Conservation (phyloP, 108 stramenopile genomes). For the Poteriospumella lacustris region DNA sequence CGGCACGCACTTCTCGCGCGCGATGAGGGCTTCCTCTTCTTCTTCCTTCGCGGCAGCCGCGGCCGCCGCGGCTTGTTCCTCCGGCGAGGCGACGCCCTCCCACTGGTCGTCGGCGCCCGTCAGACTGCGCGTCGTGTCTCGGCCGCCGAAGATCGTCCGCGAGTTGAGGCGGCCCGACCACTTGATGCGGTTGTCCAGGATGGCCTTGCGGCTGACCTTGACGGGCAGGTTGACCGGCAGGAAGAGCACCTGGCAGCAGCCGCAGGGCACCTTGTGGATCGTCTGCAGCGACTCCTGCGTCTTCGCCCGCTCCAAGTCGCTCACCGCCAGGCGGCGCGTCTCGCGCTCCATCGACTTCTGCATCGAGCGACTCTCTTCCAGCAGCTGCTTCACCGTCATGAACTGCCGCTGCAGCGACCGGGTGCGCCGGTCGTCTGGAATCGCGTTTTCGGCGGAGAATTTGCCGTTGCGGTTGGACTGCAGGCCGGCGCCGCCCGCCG, state of each 20-base stretch:
- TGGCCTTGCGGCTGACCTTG: slow-evolving; percentile 1
- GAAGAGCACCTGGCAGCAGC: background rate
- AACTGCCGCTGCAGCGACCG: slow-evolving; percentile 1
- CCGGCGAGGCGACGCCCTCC: background rate
- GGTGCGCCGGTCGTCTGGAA: background rate
- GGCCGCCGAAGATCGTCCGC: background rate
- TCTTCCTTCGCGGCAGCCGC: background rate
- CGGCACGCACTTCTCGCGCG: background rate
- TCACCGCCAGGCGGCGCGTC: background rate
- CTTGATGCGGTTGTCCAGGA: slow-evolving; percentile 21
- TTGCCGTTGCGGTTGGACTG: background rate
- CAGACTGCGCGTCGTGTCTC: background rate
- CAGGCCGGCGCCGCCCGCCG: no score
- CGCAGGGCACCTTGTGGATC: slow-evolving; percentile 4
- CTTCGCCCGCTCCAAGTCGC: slow-evolving; percentile 10
- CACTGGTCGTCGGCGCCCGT: background rate
- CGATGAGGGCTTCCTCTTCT: background rate
- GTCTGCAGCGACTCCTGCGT: background rate
- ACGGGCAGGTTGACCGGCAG: slow-evolving; percentile 5
- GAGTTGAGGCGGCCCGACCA: background rate
- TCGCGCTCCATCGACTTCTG: background rate
- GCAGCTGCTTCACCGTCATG: background rate
- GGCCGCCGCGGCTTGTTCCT: background rate
- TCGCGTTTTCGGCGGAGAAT: slow-evolving; percentile 16
- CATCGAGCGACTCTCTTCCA: background rate